Evolutionary conservation across 2,329 filamentous ascomycete species (phyloP).

Genomic region (Colletotrichum sp.): DNA sequence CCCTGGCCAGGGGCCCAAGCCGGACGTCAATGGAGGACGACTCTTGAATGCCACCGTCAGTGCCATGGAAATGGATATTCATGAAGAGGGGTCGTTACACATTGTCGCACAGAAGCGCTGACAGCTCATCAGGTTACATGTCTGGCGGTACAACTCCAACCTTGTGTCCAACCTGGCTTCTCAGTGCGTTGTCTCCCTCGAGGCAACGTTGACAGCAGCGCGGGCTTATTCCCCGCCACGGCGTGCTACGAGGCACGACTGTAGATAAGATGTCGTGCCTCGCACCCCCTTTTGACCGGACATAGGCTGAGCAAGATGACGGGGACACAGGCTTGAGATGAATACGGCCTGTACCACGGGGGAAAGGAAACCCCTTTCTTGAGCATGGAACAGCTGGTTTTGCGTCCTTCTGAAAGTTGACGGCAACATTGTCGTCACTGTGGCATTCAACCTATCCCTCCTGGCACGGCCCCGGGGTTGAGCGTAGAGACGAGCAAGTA

Average conservation of each 20-base stretch:
- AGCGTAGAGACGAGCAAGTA: neutral
- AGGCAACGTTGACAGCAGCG: neutral
- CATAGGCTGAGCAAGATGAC: neutral
- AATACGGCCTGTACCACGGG: neutral
- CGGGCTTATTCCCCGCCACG: neutral
- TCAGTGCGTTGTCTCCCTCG: neutral
- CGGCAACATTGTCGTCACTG: neutral
- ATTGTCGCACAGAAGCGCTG: neutral
- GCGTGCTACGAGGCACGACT: neutral
- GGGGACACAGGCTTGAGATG: neutral
- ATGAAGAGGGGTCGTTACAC: neutral
- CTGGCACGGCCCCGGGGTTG: neutral
- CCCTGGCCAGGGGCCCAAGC: neutral
- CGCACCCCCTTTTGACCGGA: neutral
- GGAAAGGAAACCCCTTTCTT: neutral
- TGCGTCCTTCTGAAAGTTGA: neutral
- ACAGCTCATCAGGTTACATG: neutral
- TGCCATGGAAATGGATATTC: neutral
- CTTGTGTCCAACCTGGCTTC: neutral
- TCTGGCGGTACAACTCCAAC: neutral
- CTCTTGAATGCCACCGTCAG: neutral
- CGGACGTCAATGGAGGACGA: neutral
- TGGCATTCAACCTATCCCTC: neutral
- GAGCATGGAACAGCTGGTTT: neutral
- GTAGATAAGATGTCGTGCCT: neutral